These are phyloP conservation scores for Jatropha multifida DNA, from an alignment of 441 rosid genomes.

Conservation along the genomic window DNA sequence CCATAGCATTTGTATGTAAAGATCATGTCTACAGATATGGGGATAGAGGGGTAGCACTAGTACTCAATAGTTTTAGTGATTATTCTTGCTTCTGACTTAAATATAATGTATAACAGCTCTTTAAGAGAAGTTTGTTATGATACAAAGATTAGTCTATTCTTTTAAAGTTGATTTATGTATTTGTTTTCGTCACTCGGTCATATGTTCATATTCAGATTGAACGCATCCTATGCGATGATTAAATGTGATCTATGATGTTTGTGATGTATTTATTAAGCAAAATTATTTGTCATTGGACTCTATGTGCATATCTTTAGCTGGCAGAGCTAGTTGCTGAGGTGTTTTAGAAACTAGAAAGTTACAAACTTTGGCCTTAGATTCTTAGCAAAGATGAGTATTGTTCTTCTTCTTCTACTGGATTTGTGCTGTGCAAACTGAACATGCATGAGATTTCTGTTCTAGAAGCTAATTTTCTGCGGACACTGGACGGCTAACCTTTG, in stretches of 20 bases:
- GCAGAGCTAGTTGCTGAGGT: no score
- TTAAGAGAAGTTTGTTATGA: background rate
- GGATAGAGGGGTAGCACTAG: background rate
- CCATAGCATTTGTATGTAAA: conserved; percentile 8
- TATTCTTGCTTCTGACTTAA: background rate
- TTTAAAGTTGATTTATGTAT: background rate
- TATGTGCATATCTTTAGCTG: no score
- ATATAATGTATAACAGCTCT: background rate
- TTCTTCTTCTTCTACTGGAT: no score
- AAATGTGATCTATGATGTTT: background rate
- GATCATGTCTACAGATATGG: background rate
- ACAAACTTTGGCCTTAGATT: no score
- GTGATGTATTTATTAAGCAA: no score
- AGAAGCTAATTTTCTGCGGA: no score
- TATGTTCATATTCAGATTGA: background rate
- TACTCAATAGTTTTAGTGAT: background rate
- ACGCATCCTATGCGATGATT: background rate
- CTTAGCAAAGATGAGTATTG: no score
- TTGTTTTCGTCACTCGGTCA: background rate
- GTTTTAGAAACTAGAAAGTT: no score
- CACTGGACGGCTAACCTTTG: no score
- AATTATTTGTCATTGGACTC: no score
- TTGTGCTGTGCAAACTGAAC: no score
- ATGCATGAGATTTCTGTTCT: no score
- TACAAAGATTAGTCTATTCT: background rate